These are phyloP conservation scores for Leptomonas seymouri DNA, from an alignment of 208 protist species.

Conservation along the genomic window DNA sequence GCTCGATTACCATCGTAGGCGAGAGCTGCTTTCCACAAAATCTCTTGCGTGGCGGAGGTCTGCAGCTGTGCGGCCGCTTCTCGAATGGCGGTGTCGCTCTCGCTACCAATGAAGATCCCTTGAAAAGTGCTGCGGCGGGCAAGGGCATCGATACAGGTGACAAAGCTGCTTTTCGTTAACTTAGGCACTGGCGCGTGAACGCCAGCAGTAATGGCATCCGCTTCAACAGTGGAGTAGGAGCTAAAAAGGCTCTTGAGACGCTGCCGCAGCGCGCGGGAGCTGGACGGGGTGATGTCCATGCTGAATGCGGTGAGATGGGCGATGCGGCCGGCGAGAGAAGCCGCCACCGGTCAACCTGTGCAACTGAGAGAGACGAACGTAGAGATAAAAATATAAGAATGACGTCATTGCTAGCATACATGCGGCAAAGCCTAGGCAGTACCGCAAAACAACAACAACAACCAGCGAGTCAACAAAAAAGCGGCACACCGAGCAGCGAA, in stretches of 20 bases:
- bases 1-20: not conserved
- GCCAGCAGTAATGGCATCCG: not conserved
- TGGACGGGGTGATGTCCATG: constrained; percentile 27
- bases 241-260: constrained; percentile 23
- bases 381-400: not conserved
- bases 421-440: too few relatives aligned
- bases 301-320: too few relatives aligned
- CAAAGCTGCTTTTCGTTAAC: constrained; percentile 8
- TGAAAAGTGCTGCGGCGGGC: constrained; percentile 20
- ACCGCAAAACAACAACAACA: too few relatives aligned
- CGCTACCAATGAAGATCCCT: constrained; percentile 22
- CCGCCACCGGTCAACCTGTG: too few relatives aligned
- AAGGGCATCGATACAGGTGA: constrained; percentile 11
- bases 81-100: constrained; percentile 12
- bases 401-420: too few relatives aligned
- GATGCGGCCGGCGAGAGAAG: too few relatives aligned
- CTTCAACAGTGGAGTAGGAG: constrained; percentile 2
- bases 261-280: constrained; percentile 27
- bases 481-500: too few relatives aligned
- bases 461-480: too few relatives aligned
- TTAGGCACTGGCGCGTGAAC: not conserved
- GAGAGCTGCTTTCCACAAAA: constrained; percentile 18
- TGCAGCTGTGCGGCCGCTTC: constrained; percentile 19
- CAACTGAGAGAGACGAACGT: too few relatives aligned
- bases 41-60: not conserved